Evolutionary conservation across 441 rosid species (phyloP).

Genomic region (Syzygium malaccense): DNA sequence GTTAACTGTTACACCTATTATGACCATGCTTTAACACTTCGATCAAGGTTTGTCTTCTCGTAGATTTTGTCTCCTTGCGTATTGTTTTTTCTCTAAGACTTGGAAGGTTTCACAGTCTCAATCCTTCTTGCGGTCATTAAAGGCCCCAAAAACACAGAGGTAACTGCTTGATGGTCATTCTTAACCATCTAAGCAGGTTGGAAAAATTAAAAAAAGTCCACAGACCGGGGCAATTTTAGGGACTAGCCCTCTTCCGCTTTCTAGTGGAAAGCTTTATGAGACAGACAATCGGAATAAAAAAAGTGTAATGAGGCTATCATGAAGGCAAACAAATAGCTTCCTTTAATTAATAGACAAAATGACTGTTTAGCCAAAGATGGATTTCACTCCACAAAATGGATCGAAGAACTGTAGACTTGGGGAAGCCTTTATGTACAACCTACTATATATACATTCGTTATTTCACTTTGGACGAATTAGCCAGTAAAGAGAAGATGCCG

Average conservation of each 20-base stretch:
- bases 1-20: neutral
- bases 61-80: neutral
- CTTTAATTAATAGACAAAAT: neutral
- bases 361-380: neutral
- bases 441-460: neutral
- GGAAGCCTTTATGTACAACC: neutral
- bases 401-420: neutral
- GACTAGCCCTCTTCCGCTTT: neutral
- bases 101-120: neutral
- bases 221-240: neutral
- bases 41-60: neutral
- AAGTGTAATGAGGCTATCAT: neutral
- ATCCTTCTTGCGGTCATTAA: neutral
- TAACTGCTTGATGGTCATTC: neutral
- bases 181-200: neutral
- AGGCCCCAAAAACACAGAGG: neutral
- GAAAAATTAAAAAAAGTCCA: neutral
- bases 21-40: neutral
- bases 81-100: neutral
- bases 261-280: neutral
- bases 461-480: neutral
- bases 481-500: neutral
- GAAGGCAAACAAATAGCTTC: neutral
- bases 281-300: neutral
- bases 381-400: neutral